Evolutionary conservation across 2,329 filamentous ascomycete genomes (phyloP).

Genomic region (Aspergillus pseudoviridinutans): DNA sequence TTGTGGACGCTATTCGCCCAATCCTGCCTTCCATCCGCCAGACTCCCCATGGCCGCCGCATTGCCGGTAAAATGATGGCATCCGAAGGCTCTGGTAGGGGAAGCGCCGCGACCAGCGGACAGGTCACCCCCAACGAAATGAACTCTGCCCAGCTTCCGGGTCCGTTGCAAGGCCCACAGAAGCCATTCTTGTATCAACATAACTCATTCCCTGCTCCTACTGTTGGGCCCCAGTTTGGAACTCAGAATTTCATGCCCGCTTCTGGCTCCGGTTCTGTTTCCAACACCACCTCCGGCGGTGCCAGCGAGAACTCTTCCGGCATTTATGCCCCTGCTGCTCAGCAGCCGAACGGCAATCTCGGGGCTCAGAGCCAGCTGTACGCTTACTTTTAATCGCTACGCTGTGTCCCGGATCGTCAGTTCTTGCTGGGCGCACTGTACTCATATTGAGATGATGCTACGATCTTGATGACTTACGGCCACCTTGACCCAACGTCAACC

Average conservation of each 20-base stretch:
- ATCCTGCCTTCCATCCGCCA: constrained; percentile 79
- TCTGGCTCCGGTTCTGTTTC: constrained; percentile 18
- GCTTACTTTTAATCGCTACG: constrained; percentile 29
- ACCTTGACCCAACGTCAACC: constrained; percentile 20
- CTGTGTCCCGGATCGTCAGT: constrained; percentile 15
- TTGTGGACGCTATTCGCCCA: constrained; percentile 82
- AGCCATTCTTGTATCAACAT: constrained; percentile 29
- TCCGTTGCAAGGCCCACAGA: constrained; percentile 24
- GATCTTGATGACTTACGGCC: constrained; percentile 31
- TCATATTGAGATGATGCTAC: constrained; percentile 37
- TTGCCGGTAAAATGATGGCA: constrained; percentile 77
- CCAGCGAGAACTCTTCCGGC: constrained; percentile 24
- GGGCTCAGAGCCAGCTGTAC: constrained; percentile 26
- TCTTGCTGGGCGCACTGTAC: constrained; percentile 30
- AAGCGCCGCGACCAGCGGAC: constrained; percentile 36
- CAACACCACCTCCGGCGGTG: constrained; percentile 24
- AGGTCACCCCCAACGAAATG: constrained; percentile 39
- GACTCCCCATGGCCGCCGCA: constrained; percentile 90
- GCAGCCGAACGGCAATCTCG: constrained; percentile 25
- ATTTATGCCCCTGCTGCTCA: constrained; percentile 30
- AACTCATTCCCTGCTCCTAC: constrained; percentile 21
- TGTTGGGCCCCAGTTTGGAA: constrained; percentile 23
- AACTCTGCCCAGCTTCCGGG: constrained; percentile 34
- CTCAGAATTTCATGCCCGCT: constrained; percentile 20
- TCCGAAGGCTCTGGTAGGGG: constrained; percentile 44